Evolutionary conservation across 2,329 filamentous ascomycete genomes (phyloP).

Genomic region (Pyrenophora tritici-repentis): DNA sequence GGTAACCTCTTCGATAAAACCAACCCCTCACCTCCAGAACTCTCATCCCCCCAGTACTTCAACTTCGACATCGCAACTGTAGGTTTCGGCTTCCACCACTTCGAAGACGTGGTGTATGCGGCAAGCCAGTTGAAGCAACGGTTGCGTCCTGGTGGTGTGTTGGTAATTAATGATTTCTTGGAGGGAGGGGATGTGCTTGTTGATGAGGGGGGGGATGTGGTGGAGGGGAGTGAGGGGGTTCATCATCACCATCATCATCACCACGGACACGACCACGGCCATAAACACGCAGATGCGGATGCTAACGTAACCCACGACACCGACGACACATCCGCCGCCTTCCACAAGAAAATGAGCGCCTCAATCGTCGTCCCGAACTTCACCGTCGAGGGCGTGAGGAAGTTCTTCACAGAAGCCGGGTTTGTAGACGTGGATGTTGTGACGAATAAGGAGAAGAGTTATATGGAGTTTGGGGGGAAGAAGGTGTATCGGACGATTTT

Average conservation of each 20-base stretch:
- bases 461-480: constrained; percentile 49
- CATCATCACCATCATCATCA: constrained; percentile 31
- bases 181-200: constrained; percentile 53
- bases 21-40: constrained; percentile 21
- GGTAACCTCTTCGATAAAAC: constrained; percentile 46
- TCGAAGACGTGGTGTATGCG: constrained; percentile 64
- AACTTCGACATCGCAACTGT: constrained; percentile 52
- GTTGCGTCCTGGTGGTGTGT: constrained; percentile 67
- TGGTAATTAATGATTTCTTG: constrained; percentile 71
- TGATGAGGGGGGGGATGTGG: constrained; percentile 32
- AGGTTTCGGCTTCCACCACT: constrained; percentile 54
- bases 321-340: constrained; percentile 6
- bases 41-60: constrained; percentile 40
- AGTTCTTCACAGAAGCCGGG: constrained; percentile 68
- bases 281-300: constrained; percentile 11
- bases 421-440: constrained; percentile 61
- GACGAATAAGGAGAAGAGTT: constrained; percentile 57
- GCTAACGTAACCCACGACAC: constrained; percentile 9
- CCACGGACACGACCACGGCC: constrained; percentile 23
- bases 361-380: constrained; percentile 72
- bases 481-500: constrained; percentile 54
- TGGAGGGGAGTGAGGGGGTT: constrained; percentile 32
- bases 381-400: constrained; percentile 60
- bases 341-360: constrained; percentile 45
- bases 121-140: constrained; percentile 64